Percentiles rank a stretch among this genome's conserved stretches.
phyloP scores from a whole-genome alignment of 495 filamentous ascomycete species.

The Penicillium simplicissimum region DNA sequence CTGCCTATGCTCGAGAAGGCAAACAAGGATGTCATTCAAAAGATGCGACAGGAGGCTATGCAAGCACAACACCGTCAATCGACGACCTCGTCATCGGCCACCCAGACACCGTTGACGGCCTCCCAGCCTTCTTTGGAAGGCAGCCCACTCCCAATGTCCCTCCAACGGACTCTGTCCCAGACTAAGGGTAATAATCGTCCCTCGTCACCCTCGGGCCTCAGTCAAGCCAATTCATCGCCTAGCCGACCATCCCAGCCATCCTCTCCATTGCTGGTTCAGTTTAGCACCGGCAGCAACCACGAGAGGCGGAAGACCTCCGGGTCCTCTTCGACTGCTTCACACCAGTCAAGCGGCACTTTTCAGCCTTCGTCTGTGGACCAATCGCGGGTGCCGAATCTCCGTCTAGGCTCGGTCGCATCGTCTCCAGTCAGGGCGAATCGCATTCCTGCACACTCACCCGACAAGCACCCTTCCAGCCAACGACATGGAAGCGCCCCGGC shows the following conservation, averaged over 20 bases:
- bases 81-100: constrained; percentile 21
- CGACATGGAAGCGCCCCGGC: constrained; percentile 49
- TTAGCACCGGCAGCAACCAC: constrained; percentile 74
- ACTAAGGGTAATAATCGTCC: constrained; percentile 75
- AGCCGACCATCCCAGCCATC: constrained; percentile 89
- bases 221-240: constrained; percentile 81
- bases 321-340: constrained; percentile 79
- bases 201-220: constrained; percentile 77
- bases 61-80: constrained; percentile 58
- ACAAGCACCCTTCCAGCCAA: constrained; percentile 46
- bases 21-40: constrained; percentile 98
- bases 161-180: constrained; percentile 81
- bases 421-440: constrained; percentile 77
- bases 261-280: constrained; percentile 89
- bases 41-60: constrained; percentile 84
- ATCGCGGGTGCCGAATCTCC: constrained; percentile 42
- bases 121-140: constrained; percentile 74
- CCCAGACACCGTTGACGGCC: constrained; percentile 40
- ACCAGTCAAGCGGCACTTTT: constrained; percentile 70
- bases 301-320: constrained; percentile 81
- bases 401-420: constrained; percentile 66
- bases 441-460: constrained; percentile 53
- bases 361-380: constrained; percentile 72
- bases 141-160: constrained; percentile 78
- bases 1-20: constrained; percentile 94